These are phyloP conservation scores for Fusarium sp. DNA, from an alignment of 2,329 filamentous ascomycete genomes.

Conservation along the genomic window DNA sequence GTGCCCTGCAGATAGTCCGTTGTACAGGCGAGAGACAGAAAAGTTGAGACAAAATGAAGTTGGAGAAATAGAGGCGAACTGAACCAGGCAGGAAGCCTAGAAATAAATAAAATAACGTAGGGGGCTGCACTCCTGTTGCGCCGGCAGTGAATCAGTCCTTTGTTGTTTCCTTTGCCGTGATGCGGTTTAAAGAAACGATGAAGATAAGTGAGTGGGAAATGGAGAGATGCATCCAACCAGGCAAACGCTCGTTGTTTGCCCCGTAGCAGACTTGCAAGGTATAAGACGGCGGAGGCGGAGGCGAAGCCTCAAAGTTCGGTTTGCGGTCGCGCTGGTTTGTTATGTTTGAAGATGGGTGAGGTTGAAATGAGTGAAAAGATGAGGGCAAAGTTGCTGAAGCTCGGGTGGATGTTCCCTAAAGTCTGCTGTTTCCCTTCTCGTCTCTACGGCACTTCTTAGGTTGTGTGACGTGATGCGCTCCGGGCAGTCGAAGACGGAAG, in stretches of 20 bases:
- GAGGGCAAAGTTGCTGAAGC: slow-evolving; percentile 20
- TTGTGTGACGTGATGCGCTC: slow-evolving; percentile 42
- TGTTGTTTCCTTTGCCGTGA: slow-evolving; percentile 22
- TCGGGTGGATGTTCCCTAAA: slow-evolving; percentile 30
- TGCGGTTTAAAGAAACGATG: slow-evolving; percentile 37
- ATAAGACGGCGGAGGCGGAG: slow-evolving; percentile 15
- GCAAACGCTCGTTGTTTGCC: slow-evolving; percentile 27
- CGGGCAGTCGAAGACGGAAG: slow-evolving; percentile 20
- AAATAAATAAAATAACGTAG: slow-evolving; percentile 19
- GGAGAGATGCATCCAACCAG: slow-evolving; percentile 9
- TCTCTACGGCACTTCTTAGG: background rate
- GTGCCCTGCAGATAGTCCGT: background rate
- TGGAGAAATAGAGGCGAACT: background rate
- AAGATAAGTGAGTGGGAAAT: slow-evolving; percentile 15
- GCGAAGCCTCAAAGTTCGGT: slow-evolving; percentile 13
- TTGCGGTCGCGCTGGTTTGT: slow-evolving; percentile 24
- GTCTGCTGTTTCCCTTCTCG: slow-evolving; percentile 29
- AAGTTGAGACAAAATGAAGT: background rate
- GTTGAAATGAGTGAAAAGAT: slow-evolving; percentile 19
- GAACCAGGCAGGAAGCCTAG: background rate
- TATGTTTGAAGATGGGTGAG: slow-evolving; percentile 17
- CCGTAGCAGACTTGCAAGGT: slow-evolving; percentile 10
- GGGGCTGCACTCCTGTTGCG: slow-evolving; percentile 35
- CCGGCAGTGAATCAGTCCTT: slow-evolving; percentile 33
- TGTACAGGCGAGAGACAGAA: slow-evolving; percentile 3